Evolutionary conservation across 768 basidiomycete genomes (phyloP), one percentile per base, ranked within the genome.

Genomic region (Hypholoma sublateritium): DNA sequence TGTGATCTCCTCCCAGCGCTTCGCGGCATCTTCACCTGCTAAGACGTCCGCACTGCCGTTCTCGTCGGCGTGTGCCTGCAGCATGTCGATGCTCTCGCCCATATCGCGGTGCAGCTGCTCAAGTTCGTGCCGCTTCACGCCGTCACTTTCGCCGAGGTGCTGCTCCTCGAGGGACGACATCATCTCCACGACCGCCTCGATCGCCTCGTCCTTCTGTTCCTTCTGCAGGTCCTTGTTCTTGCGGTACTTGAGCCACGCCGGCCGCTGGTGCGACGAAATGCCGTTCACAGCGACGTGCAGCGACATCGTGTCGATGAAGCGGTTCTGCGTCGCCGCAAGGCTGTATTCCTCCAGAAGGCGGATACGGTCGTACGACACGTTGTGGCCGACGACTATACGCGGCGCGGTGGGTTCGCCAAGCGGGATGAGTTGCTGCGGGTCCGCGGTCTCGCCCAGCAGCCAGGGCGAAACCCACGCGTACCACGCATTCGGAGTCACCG

Each of bases 391-490:
- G 22, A 98, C 76, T 28, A 98, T 68, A 13, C 86, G 81, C 1
- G 87, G 77, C 0, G 69, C 60, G 11, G 68, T 58, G 9, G 83
- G 70, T 51, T 80, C 72, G 1, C 92, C 91, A 2, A 95, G 58
- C 0, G 93, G 87, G 50, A 95, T 85, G 52, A 96, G 77, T 28
- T 95, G 92, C 43, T 83, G 75, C 8, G 78, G 74, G 55, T 77
- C 71, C 0, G 72, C 68, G 17, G 83, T 74, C 49, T 86, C 77
- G 13, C 82, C 83, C 4, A 95, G 78, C 9, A 97, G 72, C 94
- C 94, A 96, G 0, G 97, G 97, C 0, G 92, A 95, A 59, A 97
- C 84, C 95, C 97, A 99, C 3, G 84, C 84, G 67, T 98, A 99
- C 96, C 97, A 98, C 1, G 86, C 88, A 48, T 85, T 85, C 21